Evolutionary conservation across 148 eudicot genomes (phyloP), one percentile per base, ranked within the genome.

Genomic region (Rhododendron mucronatum): DNA sequence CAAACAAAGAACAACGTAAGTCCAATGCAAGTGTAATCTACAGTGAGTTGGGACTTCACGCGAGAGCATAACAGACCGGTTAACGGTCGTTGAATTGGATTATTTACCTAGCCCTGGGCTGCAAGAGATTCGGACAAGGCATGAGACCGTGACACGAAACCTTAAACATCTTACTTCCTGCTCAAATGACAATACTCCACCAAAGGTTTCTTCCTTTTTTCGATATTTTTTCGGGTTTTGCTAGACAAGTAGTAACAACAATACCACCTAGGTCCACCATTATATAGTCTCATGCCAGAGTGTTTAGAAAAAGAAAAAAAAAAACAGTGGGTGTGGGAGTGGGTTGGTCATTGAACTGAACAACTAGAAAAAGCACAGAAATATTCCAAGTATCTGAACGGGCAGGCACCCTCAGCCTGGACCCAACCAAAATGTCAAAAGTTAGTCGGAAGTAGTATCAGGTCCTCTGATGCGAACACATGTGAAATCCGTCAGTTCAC

Each of bases 71-170:
- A 87, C 23, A 48, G 48, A 35, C n/a, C 20, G 41, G 2, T 48
- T 8, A 63, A 5, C n/a, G 41, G 21, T 78, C 69, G 4, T 5
- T 20, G 1, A 79, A 83, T 53, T 33, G n/a, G 73, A 75, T 50
- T 35, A 33, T 77, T 33, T 90, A 90, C 92, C 90, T 85, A 65
- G 90, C 90, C 59, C 85, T 83, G 21, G 89, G 87, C 30, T 82
- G 85, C 86, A 87, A 84, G 48, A 82, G 65, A 44, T 41, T 82
- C 8, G 77, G 74, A 81, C 37, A 44, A 80, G 67, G 69, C 86
- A 50, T 87, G 35, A 81, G 76, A 26, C 81, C 84, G 88, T 82
- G 80, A 67, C 83, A 65, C 28, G 69, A 85, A 61, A 61, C 14
- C 84, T 69, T 85, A 59, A 79, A 77, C 92, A 88, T 87, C 74